Evolutionary conservation across 75 land plant genomes (phyloP).

Genomic region (Adiantum capillusveneris): DNA sequence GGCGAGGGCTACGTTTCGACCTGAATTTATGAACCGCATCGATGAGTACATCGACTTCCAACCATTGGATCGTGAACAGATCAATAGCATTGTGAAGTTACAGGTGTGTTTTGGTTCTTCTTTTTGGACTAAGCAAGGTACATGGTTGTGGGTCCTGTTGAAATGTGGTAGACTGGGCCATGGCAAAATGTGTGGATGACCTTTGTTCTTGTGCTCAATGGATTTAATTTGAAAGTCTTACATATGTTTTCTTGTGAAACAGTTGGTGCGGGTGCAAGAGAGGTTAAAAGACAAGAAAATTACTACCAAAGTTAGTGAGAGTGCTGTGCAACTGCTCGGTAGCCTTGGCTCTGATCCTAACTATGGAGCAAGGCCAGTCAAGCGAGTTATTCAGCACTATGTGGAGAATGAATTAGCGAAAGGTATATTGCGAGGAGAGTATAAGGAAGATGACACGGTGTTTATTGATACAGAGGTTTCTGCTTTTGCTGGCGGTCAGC

Average conservation of each 20-base stretch:
- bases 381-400: conserved; percentile 57
- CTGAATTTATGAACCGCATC: conserved; percentile 64
- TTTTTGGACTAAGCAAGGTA: too few species aligned
- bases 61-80: conserved; percentile 53
- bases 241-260: too few species aligned
- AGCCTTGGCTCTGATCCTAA: conserved; percentile 64
- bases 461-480: conserved; percentile 54
- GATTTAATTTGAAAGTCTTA: too few species aligned
- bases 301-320: conserved; percentile 39
- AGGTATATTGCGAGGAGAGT: conserved; percentile 43
- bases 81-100: conserved; percentile 45
- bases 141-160: too few species aligned
- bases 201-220: too few species aligned
- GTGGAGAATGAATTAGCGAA: conserved; percentile 60
- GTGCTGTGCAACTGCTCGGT: conserved; percentile 44
- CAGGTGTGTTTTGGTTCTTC: conserved; percentile 57
- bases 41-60: conserved; percentile 68
- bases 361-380: conserved; percentile 68
- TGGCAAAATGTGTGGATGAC: too few species aligned
- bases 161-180: not conserved
- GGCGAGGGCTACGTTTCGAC: conserved; percentile 43
- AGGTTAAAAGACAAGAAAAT: conserved; percentile 54
- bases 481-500: conserved; percentile 39
- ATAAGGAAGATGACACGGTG: conserved; percentile 48
- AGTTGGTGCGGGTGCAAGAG: conserved; percentile 52